These are phyloP conservation scores for Circinella umbellata DNA, from an alignment of 371 early-diverging fungal genomes.

Conservation along the genomic window DNA sequence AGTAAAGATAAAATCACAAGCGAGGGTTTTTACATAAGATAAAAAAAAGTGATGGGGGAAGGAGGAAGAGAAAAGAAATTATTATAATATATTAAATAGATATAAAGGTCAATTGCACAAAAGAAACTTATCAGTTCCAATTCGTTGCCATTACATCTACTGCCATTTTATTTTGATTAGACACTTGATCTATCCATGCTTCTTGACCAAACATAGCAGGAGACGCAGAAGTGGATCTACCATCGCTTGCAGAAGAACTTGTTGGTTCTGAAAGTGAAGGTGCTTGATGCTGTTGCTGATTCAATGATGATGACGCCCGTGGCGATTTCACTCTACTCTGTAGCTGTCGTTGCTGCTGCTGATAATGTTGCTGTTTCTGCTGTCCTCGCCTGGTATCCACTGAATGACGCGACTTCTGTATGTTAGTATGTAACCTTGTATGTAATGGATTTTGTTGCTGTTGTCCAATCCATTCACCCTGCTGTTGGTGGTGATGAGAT, in stretches of 20 bases:
- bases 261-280: slow-evolving; percentile 6
- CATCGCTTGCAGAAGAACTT: slow-evolving; percentile 1
- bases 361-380: neutral
- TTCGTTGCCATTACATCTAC: too few relatives aligned
- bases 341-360: neutral
- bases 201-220: slow-evolving; percentile 1
- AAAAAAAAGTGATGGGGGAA: neutral
- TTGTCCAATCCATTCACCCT: neutral
- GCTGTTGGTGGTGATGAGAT: neutral
- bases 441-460: too few relatives aligned
- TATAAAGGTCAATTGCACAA: neutral
- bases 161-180: neutral
- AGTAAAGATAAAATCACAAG: too few relatives aligned
- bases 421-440: too few relatives aligned
- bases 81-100: neutral
- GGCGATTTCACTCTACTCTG: neutral
- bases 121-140: neutral
- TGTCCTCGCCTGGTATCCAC: neutral
- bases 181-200: neutral
- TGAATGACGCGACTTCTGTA: too few relatives aligned
- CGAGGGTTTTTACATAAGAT: too few relatives aligned
- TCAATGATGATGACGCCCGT: neutral
- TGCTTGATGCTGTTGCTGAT: neutral
- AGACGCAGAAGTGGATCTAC: neutral
- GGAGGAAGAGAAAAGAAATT: too few relatives aligned